Percentiles rank a stretch among this genome's conserved stretches.
These are phyloP conservation scores for Lyophyllum shimeji DNA, from an alignment of 768 basidiomycete genomes.

Conservation along the genomic window DNA sequence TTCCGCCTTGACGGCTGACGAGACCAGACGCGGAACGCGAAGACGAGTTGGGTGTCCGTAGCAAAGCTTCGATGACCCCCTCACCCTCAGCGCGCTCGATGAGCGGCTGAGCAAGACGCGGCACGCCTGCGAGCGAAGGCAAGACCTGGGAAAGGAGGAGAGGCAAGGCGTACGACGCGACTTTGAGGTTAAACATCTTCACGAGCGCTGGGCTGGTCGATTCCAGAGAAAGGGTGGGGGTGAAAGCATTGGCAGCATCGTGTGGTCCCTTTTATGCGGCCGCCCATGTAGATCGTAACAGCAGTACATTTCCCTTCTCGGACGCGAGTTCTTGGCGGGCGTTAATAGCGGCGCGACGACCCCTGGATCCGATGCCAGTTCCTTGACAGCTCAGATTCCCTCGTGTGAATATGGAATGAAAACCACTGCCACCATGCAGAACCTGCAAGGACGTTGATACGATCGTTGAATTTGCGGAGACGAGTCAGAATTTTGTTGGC, in stretches of 20 bases:
- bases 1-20: neutral
- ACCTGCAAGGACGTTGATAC: neutral
- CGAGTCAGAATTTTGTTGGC: no score
- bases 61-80: constrained; percentile 7
- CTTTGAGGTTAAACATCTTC: neutral
- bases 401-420: neutral
- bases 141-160: neutral
- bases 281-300: neutral
- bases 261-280: neutral
- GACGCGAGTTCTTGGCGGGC: neutral
- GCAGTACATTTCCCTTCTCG: neutral
- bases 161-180: neutral
- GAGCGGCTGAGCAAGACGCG: neutral
- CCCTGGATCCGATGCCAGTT: neutral
- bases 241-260: neutral
- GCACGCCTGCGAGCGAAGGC: neutral
- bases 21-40: neutral
- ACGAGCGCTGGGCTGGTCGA: neutral
- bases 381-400: neutral
- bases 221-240: neutral
- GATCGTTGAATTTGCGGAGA: no score
- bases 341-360: neutral
- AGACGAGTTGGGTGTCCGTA: constrained; percentile 5
- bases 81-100: neutral
- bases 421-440: neutral